Conservation (phyloP, 352 stramenopile species). For the Globisporangium spinosum region DNA sequence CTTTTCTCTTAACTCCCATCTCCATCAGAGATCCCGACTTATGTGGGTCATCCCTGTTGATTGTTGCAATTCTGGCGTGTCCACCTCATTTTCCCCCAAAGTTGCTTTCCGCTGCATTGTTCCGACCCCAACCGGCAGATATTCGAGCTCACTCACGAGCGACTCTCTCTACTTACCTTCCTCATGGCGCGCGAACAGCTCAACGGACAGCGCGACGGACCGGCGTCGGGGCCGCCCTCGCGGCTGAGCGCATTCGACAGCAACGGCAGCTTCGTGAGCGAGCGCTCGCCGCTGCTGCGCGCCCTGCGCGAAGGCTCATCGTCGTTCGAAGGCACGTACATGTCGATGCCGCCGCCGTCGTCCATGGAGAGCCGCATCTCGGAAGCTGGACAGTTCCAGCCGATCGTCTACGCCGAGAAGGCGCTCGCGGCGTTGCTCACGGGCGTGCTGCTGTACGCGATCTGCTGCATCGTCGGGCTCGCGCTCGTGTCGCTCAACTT, state of each 20-base stretch:
- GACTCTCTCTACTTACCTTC: neutral
- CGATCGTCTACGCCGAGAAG: constrained; percentile 75
- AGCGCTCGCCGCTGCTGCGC: constrained; percentile 69
- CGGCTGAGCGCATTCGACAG: constrained; percentile 11
- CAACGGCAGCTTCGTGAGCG: constrained; percentile 25
- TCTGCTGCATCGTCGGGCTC: constrained; percentile 70
- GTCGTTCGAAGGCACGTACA: constrained; percentile 70
- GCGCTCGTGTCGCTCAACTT: constrained; percentile 76
- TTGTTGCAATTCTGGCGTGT: no score
- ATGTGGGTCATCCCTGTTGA: no score
- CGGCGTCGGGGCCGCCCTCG: neutral
- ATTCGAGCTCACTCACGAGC: neutral
- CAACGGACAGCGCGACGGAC: constrained; percentile 4
- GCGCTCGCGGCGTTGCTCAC: constrained; percentile 69
- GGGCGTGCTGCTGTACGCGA: constrained; percentile 69
- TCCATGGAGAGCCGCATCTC: constrained; percentile 22
- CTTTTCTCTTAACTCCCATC: neutral
- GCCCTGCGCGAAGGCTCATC: constrained; percentile 44
- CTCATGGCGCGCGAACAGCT: constrained; percentile 12
- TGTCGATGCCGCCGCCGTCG: constrained; percentile 48
- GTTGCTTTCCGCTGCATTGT: neutral
- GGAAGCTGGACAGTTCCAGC: constrained; percentile 55
- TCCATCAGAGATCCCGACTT: no score
- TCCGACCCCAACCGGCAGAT: constrained; percentile 1
- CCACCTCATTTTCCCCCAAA: neutral